Evolutionary conservation across 2,329 filamentous ascomycete genomes (phyloP).

Genomic region (Calonectria hongkongensis): DNA sequence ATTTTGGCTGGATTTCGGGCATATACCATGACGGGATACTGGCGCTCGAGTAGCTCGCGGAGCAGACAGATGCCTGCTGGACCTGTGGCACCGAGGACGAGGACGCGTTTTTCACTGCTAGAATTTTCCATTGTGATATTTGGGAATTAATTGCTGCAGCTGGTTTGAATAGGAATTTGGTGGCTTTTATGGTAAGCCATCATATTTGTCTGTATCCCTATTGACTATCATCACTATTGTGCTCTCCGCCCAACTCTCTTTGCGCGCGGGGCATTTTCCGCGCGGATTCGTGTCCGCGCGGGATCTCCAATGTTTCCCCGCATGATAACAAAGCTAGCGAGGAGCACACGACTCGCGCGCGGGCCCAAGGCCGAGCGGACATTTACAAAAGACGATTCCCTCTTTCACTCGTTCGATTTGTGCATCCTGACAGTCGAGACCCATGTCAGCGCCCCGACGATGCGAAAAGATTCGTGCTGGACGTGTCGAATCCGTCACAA

Average conservation of each 20-base stretch:
- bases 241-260: neutral
- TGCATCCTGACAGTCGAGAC: neutral
- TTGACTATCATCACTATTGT: neutral
- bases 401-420: neutral
- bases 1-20: conserved; percentile 42
- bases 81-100: conserved; percentile 58
- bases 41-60: conserved; percentile 54
- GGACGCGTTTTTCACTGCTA: conserved; percentile 30
- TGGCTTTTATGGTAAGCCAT: neutral
- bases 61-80: conserved; percentile 57
- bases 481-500: conserved; percentile 73
- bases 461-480: conserved; percentile 62
- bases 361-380: neutral
- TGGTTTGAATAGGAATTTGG: neutral
- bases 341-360: neutral
- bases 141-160: neutral
- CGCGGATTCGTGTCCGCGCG: conserved; percentile 24
- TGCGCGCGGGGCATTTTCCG: conserved; percentile 24
- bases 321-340: neutral
- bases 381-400: conserved; percentile 8
- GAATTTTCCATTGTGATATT: neutral
- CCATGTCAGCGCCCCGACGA: conserved; percentile 15
- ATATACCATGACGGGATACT: conserved; percentile 50
- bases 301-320: conserved; percentile 2
- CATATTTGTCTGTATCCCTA: neutral